Conservation (phyloP, 139 green algal genomes). For the Chlorella sp. region DNA sequence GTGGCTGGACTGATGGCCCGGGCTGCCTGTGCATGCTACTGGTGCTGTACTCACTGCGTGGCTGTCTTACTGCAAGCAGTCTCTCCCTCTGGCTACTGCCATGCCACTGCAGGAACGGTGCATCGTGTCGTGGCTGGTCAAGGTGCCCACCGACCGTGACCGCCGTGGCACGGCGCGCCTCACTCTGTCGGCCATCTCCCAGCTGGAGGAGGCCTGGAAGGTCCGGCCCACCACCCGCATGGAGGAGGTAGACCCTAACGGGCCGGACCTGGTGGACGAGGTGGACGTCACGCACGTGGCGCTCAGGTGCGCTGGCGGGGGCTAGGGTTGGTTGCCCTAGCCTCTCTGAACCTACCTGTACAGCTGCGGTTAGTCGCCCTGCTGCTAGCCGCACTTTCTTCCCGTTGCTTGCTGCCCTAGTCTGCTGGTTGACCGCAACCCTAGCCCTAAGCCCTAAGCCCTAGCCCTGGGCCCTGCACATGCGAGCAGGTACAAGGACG, state of each 20-base stretch:
- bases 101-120: slow-evolving; percentile 10
- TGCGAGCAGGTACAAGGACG: slow-evolving; percentile 11
- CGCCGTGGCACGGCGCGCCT: slow-evolving; percentile 63
- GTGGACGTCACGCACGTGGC: not conserved
- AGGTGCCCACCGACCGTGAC: slow-evolving; percentile 68
- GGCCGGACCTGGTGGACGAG: not conserved
- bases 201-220: slow-evolving; percentile 72
- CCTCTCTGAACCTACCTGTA: not conserved
- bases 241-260: slow-evolving; percentile 71
- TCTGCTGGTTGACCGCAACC: not conserved
- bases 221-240: slow-evolving; percentile 60
- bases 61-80: too few relatives aligned
- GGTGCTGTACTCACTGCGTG: too few relatives aligned
- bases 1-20: not conserved
- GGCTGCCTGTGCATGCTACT: not conserved
- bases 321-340: not conserved
- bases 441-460: not conserved
- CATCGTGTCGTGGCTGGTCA: slow-evolving; percentile 79
- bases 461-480: not conserved
- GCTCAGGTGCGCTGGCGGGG: not conserved
- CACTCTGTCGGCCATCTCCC: slow-evolving; percentile 52
- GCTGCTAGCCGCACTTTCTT: not conserved
- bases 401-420: not conserved
- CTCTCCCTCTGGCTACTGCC: not conserved
- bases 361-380: not conserved